Conservation (phyloP, 345 rosid genomes). For the Cardamine occulta region DNA sequence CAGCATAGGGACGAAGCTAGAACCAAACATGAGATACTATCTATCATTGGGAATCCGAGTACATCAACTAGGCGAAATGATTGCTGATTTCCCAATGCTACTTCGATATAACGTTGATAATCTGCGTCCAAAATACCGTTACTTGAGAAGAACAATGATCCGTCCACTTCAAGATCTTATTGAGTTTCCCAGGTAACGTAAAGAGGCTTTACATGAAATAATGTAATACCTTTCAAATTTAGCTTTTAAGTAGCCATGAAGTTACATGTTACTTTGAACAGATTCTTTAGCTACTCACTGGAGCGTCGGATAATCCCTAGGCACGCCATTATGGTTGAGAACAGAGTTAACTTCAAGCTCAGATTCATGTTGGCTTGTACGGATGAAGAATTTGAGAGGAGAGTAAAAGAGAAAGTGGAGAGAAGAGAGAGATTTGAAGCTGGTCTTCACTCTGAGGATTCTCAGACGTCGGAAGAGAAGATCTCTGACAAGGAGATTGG, state of each 20-base stretch:
- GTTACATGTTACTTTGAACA: slow-evolving; percentile 31
- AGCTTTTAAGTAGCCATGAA: neutral
- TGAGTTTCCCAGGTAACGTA: slow-evolving; percentile 78
- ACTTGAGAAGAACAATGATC: slow-evolving; percentile 82
- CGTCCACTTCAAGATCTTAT: slow-evolving; percentile 82
- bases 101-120: slow-evolving; percentile 73
- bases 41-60: slow-evolving; percentile 73
- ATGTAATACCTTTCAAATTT: neutral
- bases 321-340: slow-evolving; percentile 71
- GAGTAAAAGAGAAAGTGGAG: slow-evolving; percentile 66
- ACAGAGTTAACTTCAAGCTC: slow-evolving; percentile 74
- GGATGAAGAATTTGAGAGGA: slow-evolving; percentile 63
- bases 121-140: slow-evolving; percentile 79
- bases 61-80: slow-evolving; percentile 75
- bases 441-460: slow-evolving; percentile 37
- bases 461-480: slow-evolving; percentile 12
- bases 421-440: slow-evolving; percentile 67
- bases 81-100: slow-evolving; percentile 88
- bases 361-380: slow-evolving; percentile 75
- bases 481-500: slow-evolving; percentile 7
- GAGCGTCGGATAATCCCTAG: slow-evolving; percentile 86
- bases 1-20: slow-evolving; percentile 75
- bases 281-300: slow-evolving; percentile 91
- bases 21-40: slow-evolving; percentile 71
- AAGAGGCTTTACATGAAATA: neutral